Evolutionary conservation across 441 rosid species (phyloP), one percentile per base, ranked within the genome.

Genomic region (Sinapis alba): DNA sequence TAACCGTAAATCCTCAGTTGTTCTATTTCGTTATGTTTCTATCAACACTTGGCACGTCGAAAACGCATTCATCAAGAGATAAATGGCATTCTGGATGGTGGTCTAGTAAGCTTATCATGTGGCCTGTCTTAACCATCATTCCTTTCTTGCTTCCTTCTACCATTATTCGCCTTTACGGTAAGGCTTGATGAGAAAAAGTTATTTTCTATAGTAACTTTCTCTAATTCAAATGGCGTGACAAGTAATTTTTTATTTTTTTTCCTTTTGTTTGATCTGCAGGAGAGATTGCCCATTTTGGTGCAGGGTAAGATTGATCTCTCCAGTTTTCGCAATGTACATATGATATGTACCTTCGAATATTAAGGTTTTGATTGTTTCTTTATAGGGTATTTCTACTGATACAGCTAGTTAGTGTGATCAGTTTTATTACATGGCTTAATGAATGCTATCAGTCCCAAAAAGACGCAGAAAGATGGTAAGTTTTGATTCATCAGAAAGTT

Each of bases 31-130:
- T 89, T 28, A 91, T 95, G 98, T 95, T 90, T 82, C 72, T 88
- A 58, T 85, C 96, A 65, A 91, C 96, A 2, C 86, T 81, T 69
- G 89, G 98, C 19, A 85, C 93, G 43, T 78, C 89, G 60, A 93
- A 87, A 84, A 24, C 86, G 53, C 78, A 84, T 15, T 84, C 77
- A 41, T 80, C 88, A 8, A 86, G 93, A 83, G 96, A 91, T 77
- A 71, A 63, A 45, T 95, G 99, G 99, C 98, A 95, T 65, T 95
- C 98, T 10, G 99, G 99, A 60, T 91, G 99, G 96, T 95, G 99
- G 99, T 79, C 84, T 68, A 80, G 77, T 7, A 93, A 95, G 84
- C 79, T 91, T 62, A 54, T 72, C 68, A 43, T 93, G 73, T 88
- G 97, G 90, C 80, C 90, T 79, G 77, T 82, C 70, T 74, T 88